Evolutionary conservation across 805 yeast genomes (phyloP), one percentile per base, ranked within the genome.

Genomic region (Wickerhamia fluorescens): DNA sequence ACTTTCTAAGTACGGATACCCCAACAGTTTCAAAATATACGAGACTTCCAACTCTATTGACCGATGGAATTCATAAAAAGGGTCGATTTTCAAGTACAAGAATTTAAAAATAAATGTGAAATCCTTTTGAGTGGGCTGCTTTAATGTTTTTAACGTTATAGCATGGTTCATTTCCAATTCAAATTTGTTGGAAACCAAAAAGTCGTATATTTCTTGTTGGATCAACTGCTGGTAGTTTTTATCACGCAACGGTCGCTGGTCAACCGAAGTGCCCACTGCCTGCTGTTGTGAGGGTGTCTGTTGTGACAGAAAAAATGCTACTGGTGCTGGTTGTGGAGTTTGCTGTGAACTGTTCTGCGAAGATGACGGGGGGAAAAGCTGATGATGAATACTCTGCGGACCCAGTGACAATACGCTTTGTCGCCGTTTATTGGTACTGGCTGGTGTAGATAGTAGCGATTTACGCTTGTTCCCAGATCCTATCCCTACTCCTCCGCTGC

Each of bases 51-150:
- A 66, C 38, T 86, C 95, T 19, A 82, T 68, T 10, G 83, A 66
- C 45, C 71, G 73, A 11, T 73, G 64, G 49, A 83, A 84, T 38
- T 61, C 62, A 51, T 80, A 80, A 19, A 80, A 81, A 0, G 95
- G 95, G 50, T 87, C 96, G 23, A 85, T 62, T 40, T 76, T 70
- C 37, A 66, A 68, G 56, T 83, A 86, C 14, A 88, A 55, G 71
- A 86, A 88, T 50, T 80, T 82, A 56, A 87, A 87, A 8, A 87
- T 75, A 24, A 71, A 48, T 6, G 75, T 75, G 51, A 87, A 87
- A 41, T 84, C 95, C 46, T 81, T 83, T 47, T 87, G 96, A 0
- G 95, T 86, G 11, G 96, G 96, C 39, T 68, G 74, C 40, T 62
- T 69, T 34, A 87, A 59, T 2, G 85, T 73, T 47, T 75, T 77